phyloP scores from a whole-genome alignment of 2,329 filamentous ascomycete genomes.

The Epichloe sylvatica region DNA sequence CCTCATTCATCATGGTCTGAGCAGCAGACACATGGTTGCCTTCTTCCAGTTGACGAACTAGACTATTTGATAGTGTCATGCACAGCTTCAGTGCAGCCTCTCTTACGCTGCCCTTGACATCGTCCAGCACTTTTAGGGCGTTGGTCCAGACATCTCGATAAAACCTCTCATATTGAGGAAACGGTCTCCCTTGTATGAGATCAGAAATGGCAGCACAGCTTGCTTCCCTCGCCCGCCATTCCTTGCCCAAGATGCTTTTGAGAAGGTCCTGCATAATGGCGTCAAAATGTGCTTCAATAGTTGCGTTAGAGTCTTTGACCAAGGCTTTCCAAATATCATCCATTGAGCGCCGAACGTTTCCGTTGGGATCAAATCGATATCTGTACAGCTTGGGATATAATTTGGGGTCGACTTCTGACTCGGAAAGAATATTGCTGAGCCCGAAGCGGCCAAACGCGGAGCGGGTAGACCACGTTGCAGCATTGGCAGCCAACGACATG shows the following conservation, averaged over 20 bases:
- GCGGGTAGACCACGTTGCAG: conserved; percentile 92
- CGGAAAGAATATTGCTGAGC: conserved; percentile 78
- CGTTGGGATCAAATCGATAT: conserved; percentile 89
- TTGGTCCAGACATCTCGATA: conserved; percentile 74
- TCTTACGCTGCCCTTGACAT: conserved; percentile 86
- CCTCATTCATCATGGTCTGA: conserved; percentile 67
- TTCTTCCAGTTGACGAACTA: conserved; percentile 75
- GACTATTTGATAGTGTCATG: conserved; percentile 66
- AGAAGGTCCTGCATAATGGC: conserved; percentile 79
- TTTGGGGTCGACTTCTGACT: conserved; percentile 79
- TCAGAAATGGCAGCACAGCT: conserved; percentile 84
- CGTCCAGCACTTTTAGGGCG: conserved; percentile 83
- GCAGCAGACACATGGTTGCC: conserved; percentile 57
- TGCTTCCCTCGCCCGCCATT: conserved; percentile 88
- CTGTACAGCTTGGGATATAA: conserved; percentile 90
- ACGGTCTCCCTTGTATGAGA: conserved; percentile 66
- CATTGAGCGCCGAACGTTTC: conserved; percentile 88
- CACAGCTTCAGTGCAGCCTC: conserved; percentile 69
- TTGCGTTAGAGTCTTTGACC: conserved; percentile 72
- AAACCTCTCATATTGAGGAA: conserved; percentile 67
- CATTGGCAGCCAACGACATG: conserved; percentile 93
- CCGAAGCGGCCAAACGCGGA: conserved; percentile 93
- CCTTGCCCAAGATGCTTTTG: conserved; percentile 71
- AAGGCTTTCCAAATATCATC: conserved; percentile 93
- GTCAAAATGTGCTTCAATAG: conserved; percentile 71